Conservation (phyloP, 495 filamentous ascomycete species). For the Neurospora hispaniola region DNA sequence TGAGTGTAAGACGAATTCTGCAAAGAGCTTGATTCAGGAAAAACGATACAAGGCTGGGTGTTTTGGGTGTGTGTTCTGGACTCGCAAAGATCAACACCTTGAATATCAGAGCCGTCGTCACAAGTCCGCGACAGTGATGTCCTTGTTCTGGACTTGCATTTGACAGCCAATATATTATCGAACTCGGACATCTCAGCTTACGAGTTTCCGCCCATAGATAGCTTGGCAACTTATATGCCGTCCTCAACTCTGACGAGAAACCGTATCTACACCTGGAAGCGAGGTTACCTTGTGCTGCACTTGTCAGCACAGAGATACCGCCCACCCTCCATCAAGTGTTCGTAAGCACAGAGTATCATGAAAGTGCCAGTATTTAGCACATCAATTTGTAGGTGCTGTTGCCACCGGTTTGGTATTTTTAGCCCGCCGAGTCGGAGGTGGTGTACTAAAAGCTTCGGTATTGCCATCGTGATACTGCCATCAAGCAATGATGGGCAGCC, state of each 20-base stretch:
- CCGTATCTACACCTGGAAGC: neutral
- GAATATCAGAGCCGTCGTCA: neutral
- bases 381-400: slow-evolving; percentile 1
- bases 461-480: neutral
- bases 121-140: neutral
- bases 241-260: neutral
- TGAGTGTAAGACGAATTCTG: neutral
- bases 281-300: neutral
- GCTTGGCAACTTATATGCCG: neutral
- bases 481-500: neutral
- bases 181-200: neutral
- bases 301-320: neutral
- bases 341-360: neutral
- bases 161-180: neutral
- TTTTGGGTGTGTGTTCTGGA: neutral
- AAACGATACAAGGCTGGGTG: neutral
- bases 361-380: slow-evolving; percentile 6
- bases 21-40: neutral
- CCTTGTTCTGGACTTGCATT: neutral
- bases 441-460: neutral
- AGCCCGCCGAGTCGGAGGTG: slow-evolving; percentile 1
- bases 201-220: neutral
- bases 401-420: slow-evolving; percentile 10
- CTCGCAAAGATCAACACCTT: neutral
- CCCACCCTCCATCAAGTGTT: neutral